Percentiles rank a stretch among this genome's conserved stretches.
phyloP scores from a whole-genome alignment of 306 rosid species.

The Malus orientalis region DNA sequence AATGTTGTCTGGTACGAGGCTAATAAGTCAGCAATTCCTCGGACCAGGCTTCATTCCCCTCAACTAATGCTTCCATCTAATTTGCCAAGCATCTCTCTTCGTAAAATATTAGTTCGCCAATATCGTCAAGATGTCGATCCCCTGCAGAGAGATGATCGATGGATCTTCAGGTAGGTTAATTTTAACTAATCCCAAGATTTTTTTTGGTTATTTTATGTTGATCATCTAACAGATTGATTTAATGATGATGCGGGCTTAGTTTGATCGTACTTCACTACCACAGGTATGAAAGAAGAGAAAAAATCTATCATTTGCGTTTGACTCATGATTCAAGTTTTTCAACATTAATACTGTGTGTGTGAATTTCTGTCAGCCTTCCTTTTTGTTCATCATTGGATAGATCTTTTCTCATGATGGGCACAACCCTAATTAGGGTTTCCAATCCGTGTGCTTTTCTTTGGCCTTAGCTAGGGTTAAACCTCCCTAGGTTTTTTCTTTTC shows the following conservation, averaged over 20 bases:
- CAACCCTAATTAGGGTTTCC: background rate
- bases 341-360: background rate
- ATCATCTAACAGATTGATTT: conserved; percentile 17
- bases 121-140: background rate
- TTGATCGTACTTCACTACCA: background rate
- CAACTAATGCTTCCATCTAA: conserved; percentile 21
- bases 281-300: background rate
- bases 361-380: background rate
- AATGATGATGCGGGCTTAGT: conserved; percentile 28
- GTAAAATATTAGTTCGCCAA: background rate
- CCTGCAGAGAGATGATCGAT: background rate
- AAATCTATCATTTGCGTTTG: background rate
- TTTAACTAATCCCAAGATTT: background rate
- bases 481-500: background rate
- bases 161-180: conserved; percentile 26
- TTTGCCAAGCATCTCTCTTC: background rate
- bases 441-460: background rate
- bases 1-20: conserved; percentile 60
- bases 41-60: conserved; percentile 95
- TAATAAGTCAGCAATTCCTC: conserved; percentile 18
- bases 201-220: background rate
- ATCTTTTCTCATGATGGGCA: background rate
- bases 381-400: background rate
- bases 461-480: background rate
- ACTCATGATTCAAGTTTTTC: conserved; percentile 2